Evolutionary conservation across 768 basidiomycete genomes (phyloP).

Genomic region (Boletus pseudopeckii): DNA sequence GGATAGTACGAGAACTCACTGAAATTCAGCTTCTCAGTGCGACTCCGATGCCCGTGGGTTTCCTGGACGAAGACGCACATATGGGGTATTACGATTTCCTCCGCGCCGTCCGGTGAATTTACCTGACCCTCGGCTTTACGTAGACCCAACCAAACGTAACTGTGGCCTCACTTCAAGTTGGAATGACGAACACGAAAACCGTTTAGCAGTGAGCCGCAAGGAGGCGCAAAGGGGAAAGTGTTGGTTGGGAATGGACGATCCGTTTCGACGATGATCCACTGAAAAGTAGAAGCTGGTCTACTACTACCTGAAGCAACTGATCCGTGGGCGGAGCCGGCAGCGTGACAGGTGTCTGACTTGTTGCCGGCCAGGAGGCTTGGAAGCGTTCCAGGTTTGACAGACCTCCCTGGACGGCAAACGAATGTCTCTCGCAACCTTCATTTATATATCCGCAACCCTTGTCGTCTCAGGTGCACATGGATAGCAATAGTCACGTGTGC

Average conservation of each 20-base stretch:
- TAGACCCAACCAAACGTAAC: not conserved
- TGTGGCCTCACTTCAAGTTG: not conserved
- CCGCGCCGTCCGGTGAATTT: slow-evolving; percentile 4
- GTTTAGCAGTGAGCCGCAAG: not conserved
- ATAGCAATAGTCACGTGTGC: slow-evolving; percentile 7
- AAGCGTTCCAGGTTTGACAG: not conserved
- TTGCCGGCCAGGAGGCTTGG: not conserved
- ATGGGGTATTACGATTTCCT: not conserved
- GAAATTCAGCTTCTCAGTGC: not conserved
- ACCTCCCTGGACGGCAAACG: not conserved
- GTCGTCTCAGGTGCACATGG: not conserved
- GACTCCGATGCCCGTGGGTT: not conserved
- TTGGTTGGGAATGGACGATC: not conserved
- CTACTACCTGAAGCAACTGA: not conserved
- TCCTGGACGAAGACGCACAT: not conserved
- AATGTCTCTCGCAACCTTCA: not conserved
- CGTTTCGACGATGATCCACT: not conserved
- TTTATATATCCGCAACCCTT: not conserved
- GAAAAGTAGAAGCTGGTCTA: not conserved
- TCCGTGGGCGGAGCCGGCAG: too few relatives aligned
- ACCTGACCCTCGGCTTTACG: not conserved
- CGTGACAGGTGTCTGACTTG: not conserved
- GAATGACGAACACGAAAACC: not conserved
- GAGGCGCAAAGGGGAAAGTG: too few relatives aligned
- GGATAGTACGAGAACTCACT: not conserved